Conservation (phyloP, 1,139 yeast genomes). For the Protomyces inundatus region DNA sequence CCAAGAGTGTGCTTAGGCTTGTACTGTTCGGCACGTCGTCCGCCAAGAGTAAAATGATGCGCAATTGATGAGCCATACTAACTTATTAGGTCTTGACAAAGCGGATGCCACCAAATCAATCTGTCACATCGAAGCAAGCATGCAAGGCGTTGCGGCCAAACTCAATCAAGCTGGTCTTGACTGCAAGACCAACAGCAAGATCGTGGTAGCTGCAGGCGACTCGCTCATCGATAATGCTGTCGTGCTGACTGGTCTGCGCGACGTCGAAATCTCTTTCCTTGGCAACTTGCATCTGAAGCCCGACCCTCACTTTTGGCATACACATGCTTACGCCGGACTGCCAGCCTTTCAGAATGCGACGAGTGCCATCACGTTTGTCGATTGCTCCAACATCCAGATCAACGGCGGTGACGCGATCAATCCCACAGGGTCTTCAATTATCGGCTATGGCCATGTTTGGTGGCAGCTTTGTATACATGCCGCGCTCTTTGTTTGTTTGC, state of each 20-base stretch:
- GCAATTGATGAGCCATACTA: too few species aligned
- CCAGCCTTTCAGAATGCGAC: neutral
- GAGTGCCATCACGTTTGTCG: neutral
- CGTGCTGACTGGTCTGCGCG: neutral
- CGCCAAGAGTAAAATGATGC: too few species aligned
- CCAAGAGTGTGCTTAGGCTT: too few species aligned
- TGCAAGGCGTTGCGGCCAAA: neutral
- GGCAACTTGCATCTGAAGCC: slow-evolving; percentile 4
- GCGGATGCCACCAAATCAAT: too few species aligned
- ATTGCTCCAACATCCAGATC: neutral
- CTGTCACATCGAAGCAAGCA: too few species aligned
- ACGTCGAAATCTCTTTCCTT: slow-evolving; percentile 1
- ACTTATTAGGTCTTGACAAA: too few species aligned
- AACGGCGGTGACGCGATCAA: neutral
- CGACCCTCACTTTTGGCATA: neutral
- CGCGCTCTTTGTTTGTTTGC: neutral
- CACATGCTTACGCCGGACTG: neutral
- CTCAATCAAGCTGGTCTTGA: neutral
- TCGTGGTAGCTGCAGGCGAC: neutral
- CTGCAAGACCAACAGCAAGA: neutral
- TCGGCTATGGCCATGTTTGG: slow-evolving; percentile 6
- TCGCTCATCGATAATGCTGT: slow-evolving; percentile 6
- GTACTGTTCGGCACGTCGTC: too few species aligned
- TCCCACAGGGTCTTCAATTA: neutral
- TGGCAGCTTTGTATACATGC: too few species aligned